A percentile compares a stretch with the other conserved stretches of the same genome.
These are phyloP conservation scores for Pachysandra terminalis DNA, from an alignment of 164 flowering plant genomes.

Conservation along the genomic window DNA sequence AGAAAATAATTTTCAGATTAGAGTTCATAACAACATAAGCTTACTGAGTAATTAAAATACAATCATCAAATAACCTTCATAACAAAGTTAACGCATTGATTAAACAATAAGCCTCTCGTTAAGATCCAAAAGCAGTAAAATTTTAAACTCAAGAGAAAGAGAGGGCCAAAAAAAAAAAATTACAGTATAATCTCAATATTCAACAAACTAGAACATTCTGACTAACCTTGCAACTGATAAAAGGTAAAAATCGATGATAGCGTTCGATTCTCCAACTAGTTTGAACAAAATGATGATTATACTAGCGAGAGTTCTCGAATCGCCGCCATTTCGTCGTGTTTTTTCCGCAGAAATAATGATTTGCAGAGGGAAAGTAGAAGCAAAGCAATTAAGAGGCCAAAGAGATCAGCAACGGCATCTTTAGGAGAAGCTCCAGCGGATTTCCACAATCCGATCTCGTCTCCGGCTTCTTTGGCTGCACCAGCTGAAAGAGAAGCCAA, in stretches of 20 bases:
- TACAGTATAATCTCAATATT: no score
- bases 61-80: no score
- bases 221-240: constrained; percentile 4
- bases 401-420: constrained; percentile 65
- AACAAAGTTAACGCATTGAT: no score
- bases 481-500: constrained; percentile 60
- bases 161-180: no score
- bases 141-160: no score
- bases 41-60: no score
- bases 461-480: constrained; percentile 85
- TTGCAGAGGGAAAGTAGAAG: constrained; percentile 25
- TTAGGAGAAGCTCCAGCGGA: constrained; percentile 82
- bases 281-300: constrained; percentile 15
- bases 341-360: neutral
- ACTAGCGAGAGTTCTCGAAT: constrained; percentile 35
- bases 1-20: no score
- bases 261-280: neutral
- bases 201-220: neutral
- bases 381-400: constrained; percentile 57
- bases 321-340: constrained; percentile 15
- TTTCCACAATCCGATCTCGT: constrained; percentile 63
- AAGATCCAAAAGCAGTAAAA: no score
- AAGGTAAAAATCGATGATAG: neutral
- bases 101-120: no score
- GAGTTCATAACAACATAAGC: no score